phyloP scores from a whole-genome alignment of 2,329 filamentous ascomycete species.

The Sporothrix inflata region DNA sequence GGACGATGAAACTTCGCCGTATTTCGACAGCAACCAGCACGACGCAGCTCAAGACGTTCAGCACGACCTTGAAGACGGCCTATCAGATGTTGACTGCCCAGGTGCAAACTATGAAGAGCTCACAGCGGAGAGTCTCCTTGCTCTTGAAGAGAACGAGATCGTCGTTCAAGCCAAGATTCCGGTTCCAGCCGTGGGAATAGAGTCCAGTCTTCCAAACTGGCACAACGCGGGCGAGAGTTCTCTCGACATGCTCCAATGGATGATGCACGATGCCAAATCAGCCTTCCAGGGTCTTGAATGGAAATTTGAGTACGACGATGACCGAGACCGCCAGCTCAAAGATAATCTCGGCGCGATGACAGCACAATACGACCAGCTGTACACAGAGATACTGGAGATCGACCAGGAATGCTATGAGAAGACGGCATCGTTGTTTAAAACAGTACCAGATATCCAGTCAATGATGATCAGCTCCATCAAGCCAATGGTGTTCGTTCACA shows the following conservation, averaged over 20 bases:
- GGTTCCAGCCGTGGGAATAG: neutral
- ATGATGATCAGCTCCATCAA: neutral
- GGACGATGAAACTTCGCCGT: neutral
- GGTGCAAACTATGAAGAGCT: neutral
- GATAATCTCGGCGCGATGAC: neutral
- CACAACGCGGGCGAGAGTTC: neutral
- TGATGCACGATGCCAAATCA: neutral
- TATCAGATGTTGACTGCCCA: neutral
- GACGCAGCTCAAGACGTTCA: no score
- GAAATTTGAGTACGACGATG: neutral
- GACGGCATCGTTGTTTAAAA: neutral
- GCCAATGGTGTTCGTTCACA: neutral
- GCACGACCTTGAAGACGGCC: neutral
- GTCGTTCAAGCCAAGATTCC: slow-evolving; percentile 26
- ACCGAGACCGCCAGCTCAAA: neutral
- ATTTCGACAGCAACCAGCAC: no score
- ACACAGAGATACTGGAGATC: neutral
- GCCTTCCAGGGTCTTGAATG: neutral
- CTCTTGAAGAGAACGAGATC: neutral
- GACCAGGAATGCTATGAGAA: neutral
- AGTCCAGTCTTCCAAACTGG: neutral
- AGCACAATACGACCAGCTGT: neutral
- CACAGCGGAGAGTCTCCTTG: neutral
- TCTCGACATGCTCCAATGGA: slow-evolving; percentile 14
- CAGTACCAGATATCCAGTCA: neutral